A percentile compares a stretch with the other conserved stretches of the same genome.
These are phyloP conservation scores for Yamadazyma kanchanaburiensis DNA, from an alignment of 1,139 yeast genomes.

Conservation along the genomic window DNA sequence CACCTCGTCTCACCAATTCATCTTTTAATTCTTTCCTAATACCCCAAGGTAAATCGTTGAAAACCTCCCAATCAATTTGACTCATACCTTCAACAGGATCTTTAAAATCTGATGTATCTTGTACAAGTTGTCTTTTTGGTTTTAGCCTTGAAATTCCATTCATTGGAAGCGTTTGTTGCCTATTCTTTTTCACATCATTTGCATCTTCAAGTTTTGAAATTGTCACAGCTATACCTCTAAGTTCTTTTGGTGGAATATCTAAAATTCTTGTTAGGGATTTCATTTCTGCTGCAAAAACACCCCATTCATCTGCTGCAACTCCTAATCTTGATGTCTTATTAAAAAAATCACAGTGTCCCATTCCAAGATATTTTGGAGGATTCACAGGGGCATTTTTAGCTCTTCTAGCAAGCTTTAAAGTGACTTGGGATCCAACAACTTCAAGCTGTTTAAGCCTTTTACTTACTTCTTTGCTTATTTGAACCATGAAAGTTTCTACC, in stretches of 20 bases:
- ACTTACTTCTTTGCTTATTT: slow-evolving; percentile 59
- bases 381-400: slow-evolving; percentile 64
- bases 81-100: slow-evolving; percentile 11
- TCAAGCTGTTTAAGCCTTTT: slow-evolving; percentile 46
- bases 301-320: slow-evolving; percentile 58
- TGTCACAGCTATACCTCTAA: slow-evolving; percentile 77
- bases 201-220: slow-evolving; percentile 52
- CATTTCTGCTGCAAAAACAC: slow-evolving; percentile 58
- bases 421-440: slow-evolving; percentile 54
- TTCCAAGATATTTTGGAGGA: slow-evolving; percentile 79
- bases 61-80: slow-evolving; percentile 51
- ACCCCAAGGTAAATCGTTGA: slow-evolving; percentile 50
- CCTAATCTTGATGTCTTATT: slow-evolving; percentile 64
- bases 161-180: slow-evolving; percentile 46
- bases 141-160: slow-evolving; percentile 4
- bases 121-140: neutral
- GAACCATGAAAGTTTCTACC: slow-evolving; percentile 58
- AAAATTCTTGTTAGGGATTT: slow-evolving; percentile 55
- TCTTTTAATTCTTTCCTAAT: slow-evolving; percentile 46
- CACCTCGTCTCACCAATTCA: slow-evolving; percentile 42
- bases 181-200: slow-evolving; percentile 21
- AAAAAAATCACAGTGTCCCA: slow-evolving; percentile 71
- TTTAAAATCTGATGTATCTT: slow-evolving; percentile 10
- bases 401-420: slow-evolving; percentile 64
- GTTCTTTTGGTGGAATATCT: slow-evolving; percentile 60